Conservation (phyloP, 2,329 filamentous ascomycete genomes). For the Diaporthe longicolla region DNA sequence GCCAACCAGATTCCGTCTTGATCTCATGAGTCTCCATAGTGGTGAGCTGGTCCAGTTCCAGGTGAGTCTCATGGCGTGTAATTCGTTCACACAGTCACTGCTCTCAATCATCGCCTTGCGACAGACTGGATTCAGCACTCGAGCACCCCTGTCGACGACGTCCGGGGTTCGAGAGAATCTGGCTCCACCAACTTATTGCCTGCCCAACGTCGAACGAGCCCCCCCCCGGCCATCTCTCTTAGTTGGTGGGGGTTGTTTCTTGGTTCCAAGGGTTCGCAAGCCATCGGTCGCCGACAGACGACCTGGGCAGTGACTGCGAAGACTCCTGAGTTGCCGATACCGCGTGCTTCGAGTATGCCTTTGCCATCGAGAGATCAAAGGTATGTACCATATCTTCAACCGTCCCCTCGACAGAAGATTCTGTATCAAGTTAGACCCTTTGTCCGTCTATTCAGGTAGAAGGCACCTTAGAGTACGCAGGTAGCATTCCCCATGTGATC, state of each 20-base stretch:
- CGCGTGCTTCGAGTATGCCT: neutral
- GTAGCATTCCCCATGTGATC: neutral
- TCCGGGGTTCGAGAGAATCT: too few species aligned
- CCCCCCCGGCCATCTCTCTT: neutral
- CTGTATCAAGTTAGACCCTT: neutral
- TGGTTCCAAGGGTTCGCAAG: neutral
- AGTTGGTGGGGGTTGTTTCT: accelerated
- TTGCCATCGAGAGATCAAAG: neutral
- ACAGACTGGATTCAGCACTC: too few species aligned
- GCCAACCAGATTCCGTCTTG: neutral
- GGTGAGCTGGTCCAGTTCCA: neutral
- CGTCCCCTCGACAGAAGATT: accelerated
- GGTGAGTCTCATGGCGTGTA: neutral
- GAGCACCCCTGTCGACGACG: neutral
- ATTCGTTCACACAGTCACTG: neutral
- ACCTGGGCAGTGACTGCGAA: neutral
- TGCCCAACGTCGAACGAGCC: neutral
- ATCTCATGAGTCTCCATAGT: neutral
- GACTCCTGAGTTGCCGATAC: neutral
- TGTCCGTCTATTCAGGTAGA: too few species aligned
- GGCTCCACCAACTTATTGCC: neutral
- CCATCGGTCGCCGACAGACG: accelerated
- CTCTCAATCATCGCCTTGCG: neutral
- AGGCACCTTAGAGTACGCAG: too few species aligned
- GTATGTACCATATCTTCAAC: neutral